A percentile compares a stretch with the other conserved stretches of the same genome.
Evolutionary conservation across 331 rosid species (phyloP).

Genomic region (Prunus yedoensis): DNA sequence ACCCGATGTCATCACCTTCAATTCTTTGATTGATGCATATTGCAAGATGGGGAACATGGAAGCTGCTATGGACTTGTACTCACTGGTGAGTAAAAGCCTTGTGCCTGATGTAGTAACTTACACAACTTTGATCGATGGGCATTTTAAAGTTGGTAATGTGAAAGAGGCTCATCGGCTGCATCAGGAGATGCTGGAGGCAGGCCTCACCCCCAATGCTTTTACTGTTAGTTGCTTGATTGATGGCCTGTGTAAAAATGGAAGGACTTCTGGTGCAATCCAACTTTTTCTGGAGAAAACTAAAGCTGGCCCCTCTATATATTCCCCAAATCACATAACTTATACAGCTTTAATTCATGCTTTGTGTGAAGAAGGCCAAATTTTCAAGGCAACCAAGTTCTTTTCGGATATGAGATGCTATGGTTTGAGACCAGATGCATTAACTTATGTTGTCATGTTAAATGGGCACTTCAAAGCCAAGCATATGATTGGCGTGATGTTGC

Average conservation of each 20-base stretch:
- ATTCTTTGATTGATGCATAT: slow-evolving; percentile 61
- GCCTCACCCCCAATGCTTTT: slow-evolving; percentile 48
- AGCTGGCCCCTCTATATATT: slow-evolving; percentile 22
- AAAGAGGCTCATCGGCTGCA: slow-evolving; percentile 52
- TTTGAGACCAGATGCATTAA: slow-evolving; percentile 45
- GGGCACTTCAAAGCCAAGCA: slow-evolving; percentile 46
- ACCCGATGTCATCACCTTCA: slow-evolving; percentile 58
- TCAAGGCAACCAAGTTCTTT: slow-evolving; percentile 66
- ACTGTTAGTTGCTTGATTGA: slow-evolving; percentile 51
- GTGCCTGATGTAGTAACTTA: slow-evolving; percentile 57
- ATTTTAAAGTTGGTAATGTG: slow-evolving; percentile 49
- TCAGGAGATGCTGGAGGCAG: slow-evolving; percentile 55
- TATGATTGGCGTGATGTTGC: slow-evolving; percentile 49
- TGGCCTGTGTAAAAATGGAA: slow-evolving; percentile 59
- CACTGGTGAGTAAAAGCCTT: slow-evolving; percentile 59
- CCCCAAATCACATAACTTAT: slow-evolving; percentile 51
- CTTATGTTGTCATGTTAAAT: slow-evolving; percentile 46
- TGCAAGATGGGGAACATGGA: slow-evolving; percentile 57
- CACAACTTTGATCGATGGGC: slow-evolving; percentile 67
- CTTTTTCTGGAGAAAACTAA: slow-evolving; percentile 51
- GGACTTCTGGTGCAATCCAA: slow-evolving; percentile 44
- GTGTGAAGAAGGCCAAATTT: slow-evolving; percentile 52
- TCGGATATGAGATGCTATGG: slow-evolving; percentile 60
- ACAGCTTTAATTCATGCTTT: slow-evolving; percentile 65
- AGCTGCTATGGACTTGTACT: slow-evolving; percentile 60